Evolutionary conservation across 495 filamentous ascomycete genomes (phyloP).

Genomic region (Penicillium diatomitis): DNA sequence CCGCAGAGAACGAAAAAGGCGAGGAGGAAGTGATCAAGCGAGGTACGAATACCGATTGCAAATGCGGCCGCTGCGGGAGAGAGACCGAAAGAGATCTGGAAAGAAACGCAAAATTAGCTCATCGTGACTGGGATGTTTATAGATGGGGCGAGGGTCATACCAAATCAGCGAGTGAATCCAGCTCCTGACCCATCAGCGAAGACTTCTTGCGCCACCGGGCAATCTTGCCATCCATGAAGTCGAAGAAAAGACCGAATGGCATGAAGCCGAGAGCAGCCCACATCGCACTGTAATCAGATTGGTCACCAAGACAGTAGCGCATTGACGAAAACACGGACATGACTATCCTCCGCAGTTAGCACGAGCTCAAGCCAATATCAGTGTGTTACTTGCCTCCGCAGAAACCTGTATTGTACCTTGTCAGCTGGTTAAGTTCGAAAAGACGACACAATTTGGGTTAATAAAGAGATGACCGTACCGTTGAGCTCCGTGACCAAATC

Average conservation of each 20-base stretch:
- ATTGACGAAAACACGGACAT: constrained; percentile 95
- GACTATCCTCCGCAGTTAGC: constrained; percentile 38
- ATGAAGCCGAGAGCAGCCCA: constrained; percentile 81
- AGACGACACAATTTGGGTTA: neutral
- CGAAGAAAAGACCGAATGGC: constrained; percentile 93
- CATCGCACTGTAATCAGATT: constrained; percentile 52
- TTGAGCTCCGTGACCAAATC: constrained; percentile 95
- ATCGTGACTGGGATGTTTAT: neutral
- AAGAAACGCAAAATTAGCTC: constrained; percentile 1
- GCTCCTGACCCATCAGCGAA: constrained; percentile 93
- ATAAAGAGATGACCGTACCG: constrained; percentile 42
- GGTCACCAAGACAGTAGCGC: constrained; percentile 80
- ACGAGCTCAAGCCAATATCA: constrained; percentile 1
- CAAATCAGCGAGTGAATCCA: constrained; percentile 94
- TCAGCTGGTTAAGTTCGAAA: constrained; percentile 7
- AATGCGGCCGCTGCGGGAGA: constrained; percentile 82
- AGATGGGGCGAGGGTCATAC: constrained; percentile 38
- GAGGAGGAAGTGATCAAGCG: constrained; percentile 75
- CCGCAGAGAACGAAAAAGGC: constrained; percentile 92
- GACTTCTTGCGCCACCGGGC: constrained; percentile 94
- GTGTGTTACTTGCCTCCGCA: constrained; percentile 39
- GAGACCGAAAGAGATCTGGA: constrained; percentile 89
- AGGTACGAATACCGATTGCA: constrained; percentile 78
- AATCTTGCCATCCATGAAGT: constrained; percentile 96
- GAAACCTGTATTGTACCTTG: constrained; percentile 29